These are phyloP conservation scores for Fusarium sp. DNA, from an alignment of 2,329 filamentous ascomycete species.

Conservation along the genomic window DNA sequence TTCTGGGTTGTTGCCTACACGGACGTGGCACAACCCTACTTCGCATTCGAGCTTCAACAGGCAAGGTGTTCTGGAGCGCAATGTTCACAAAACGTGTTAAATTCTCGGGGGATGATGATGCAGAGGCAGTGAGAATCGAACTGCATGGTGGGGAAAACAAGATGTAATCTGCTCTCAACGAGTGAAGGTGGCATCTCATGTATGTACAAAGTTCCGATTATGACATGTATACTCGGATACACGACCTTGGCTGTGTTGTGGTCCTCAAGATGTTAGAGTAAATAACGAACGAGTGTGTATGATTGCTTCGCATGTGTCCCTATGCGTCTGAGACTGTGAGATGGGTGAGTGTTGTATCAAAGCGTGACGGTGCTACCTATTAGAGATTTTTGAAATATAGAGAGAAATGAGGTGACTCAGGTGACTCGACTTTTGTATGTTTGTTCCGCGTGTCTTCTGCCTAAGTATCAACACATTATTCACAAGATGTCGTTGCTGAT, in stretches of 20 bases:
- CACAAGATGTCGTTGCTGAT: not conserved
- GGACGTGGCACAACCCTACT: not conserved
- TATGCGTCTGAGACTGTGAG: not conserved
- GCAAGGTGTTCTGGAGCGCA: not conserved
- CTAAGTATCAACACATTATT: not conserved
- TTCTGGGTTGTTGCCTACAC: not conserved
- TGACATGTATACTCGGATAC: slow-evolving; percentile 32
- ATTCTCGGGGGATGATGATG: not conserved
- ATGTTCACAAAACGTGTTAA: not conserved
- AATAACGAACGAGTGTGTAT: slow-evolving; percentile 18
- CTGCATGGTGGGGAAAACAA: slow-evolving; percentile 12
- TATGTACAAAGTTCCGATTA: slow-evolving; percentile 34
- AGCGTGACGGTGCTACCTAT: too few relatives aligned
- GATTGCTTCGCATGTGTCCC: not conserved
- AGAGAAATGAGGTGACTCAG: not conserved
- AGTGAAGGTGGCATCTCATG: not conserved
- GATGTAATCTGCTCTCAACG: slow-evolving; percentile 8
- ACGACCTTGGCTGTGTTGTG: slow-evolving; percentile 4
- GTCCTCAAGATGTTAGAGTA: slow-evolving; percentile 24
- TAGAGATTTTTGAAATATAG: not conserved
- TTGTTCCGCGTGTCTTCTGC: not conserved
- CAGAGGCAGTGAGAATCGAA: not conserved
- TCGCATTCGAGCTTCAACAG: slow-evolving; percentile 15
- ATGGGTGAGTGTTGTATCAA: not conserved
- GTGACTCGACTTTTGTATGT: not conserved